These are phyloP conservation scores for Venturia carpophila DNA, from an alignment of 2,329 filamentous ascomycete genomes.

Conservation along the genomic window DNA sequence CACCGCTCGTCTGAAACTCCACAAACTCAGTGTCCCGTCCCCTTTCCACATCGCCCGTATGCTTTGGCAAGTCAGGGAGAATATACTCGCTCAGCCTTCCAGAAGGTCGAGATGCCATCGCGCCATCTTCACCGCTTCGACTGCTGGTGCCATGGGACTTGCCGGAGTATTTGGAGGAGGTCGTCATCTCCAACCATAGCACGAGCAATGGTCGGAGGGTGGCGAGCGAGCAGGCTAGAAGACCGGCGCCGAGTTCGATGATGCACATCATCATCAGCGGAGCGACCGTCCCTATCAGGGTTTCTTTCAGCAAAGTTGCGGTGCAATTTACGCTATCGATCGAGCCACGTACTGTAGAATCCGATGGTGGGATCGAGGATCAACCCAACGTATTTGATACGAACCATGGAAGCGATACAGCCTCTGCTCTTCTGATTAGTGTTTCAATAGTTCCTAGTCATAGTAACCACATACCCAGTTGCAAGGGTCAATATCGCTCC, in stretches of 20 bases:
- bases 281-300: conserved; percentile 9
- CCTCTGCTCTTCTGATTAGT: conserved; percentile 6
- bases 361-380: conserved; percentile 4
- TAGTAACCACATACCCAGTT: conserved; percentile 24
- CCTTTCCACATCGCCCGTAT: background rate
- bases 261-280: conserved; percentile 11
- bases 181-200: background rate
- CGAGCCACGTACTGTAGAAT: background rate
- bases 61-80: background rate
- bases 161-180: background rate
- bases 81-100: background rate
- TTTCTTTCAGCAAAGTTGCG: background rate
- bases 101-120: background rate
- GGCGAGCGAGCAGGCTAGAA: conserved; percentile 17
- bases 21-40: background rate
- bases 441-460: background rate
- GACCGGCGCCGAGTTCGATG: conserved; percentile 17
- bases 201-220: conserved; percentile 17
- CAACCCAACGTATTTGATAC: conserved; percentile 8
- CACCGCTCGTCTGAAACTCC: background rate
- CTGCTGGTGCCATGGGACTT: background rate
- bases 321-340: too few species aligned
- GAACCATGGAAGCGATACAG: conserved; percentile 15
- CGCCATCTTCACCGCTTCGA: background rate
- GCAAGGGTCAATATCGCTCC: conserved; percentile 35